Conservation (phyloP, 169 alveolate species). For the Eimeria falciformis region DNA sequence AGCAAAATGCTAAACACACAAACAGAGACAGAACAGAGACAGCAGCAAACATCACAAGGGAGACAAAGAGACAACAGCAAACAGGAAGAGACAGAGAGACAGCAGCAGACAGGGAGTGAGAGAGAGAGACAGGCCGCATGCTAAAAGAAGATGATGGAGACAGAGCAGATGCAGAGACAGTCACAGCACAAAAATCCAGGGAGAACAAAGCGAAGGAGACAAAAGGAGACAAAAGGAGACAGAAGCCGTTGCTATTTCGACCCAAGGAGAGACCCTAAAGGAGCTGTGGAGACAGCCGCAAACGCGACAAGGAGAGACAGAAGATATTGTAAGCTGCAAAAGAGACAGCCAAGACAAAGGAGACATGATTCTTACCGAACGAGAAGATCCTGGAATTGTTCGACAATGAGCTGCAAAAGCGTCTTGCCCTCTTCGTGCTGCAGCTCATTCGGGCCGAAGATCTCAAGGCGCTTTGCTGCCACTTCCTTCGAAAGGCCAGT, state of each 20-base stretch:
- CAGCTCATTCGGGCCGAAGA: conserved; percentile 74
- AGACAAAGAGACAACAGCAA: not conserved
- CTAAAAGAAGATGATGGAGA: not conserved
- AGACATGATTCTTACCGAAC: conserved; percentile 87
- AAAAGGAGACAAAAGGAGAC: not conserved
- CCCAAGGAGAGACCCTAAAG: too few relatives aligned
- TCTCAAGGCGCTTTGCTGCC: conserved; percentile 66
- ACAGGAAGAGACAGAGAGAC: not conserved
- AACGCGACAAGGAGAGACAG: too few relatives aligned
- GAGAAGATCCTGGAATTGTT: conserved; percentile 96
- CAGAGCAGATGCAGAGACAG: not conserved
- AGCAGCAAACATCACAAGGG: not conserved
- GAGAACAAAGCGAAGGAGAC: not conserved
- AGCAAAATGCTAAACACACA: conserved; percentile 88
- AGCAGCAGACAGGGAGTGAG: not conserved
- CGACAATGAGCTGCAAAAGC: conserved; percentile 91
- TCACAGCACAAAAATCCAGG: not conserved
- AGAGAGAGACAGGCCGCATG: not conserved
- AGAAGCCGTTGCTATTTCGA: too few relatives aligned
- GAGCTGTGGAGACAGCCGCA: too few relatives aligned
- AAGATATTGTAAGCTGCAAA: not conserved
- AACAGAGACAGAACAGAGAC: not conserved
- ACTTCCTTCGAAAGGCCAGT: conserved; percentile 26
- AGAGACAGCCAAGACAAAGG: too few relatives aligned
- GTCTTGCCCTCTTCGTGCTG: conserved; percentile 87